Base-by-base conservation (phyloP, 2,329 filamentous ascomycete genomes). In the Trichoderma simmonsii region DNA sequence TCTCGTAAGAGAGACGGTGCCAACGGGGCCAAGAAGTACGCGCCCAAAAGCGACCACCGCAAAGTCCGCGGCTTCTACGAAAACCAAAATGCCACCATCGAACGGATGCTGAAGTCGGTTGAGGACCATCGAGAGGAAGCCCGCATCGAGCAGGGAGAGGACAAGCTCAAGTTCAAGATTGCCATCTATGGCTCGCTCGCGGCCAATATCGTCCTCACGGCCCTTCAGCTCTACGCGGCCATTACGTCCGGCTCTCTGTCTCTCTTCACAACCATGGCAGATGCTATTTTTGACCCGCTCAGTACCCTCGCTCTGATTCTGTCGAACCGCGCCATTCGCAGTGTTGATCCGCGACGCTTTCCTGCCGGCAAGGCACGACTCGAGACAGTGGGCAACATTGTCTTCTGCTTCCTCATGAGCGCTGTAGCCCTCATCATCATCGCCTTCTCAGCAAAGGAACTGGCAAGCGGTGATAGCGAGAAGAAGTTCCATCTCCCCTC, bases 221-320 rank as follows among this genome's bases (percentile, higher is more conserved):
- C 86, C 4, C 86, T 99, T 21, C 96, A 99, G 82, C 85, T 98
- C 48, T 99, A 97, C 80, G 96, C 92, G 57, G 96, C 96, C 73
- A 88, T 93, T 60, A 89, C 92, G 0, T 97, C 95, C 0, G 90
- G 92, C 61, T 98, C 94, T n/a, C 88, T 98, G 43, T 97, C 95
- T 6, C 90, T 99, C 61, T 98, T 98, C 84, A 98, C 96, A 18
- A 99, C 95, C 74, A 97, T 97, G 93, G 95, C 95, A 18, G 96
- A 99, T 82, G 91, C 95, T 66, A 87, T 98, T 75, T 98, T 98
- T 83, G 96, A 98, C 79, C 96, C 94, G 9, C 80, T 97, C 78
- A 95, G 92, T 78, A 98, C 97, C 78, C 81, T 98, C 67, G 95
- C 93, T 1, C 87, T 98, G 15, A 94, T 98, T 72, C 82, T 97